Evolutionary conservation across 2,329 filamentous ascomycete genomes (phyloP).

Genomic region (Westerdykella ornata): DNA sequence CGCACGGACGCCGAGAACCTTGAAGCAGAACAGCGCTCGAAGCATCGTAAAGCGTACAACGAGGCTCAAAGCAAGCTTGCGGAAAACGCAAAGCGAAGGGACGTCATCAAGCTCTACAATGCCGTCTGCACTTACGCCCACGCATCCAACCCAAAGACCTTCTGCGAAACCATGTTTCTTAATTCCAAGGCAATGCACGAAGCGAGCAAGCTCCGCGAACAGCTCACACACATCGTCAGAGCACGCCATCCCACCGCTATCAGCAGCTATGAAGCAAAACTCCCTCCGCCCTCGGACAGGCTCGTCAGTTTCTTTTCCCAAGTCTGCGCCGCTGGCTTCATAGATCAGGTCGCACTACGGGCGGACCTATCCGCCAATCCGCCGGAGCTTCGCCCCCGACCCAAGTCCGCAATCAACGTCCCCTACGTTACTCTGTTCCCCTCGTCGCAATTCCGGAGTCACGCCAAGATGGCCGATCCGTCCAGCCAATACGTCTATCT

Average conservation of each 20-base stretch:
- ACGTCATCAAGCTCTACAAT: conserved; percentile 84
- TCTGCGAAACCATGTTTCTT: conserved; percentile 79
- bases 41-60: conserved; percentile 59
- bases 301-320: conserved; percentile 75
- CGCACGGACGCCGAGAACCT: conserved; percentile 60
- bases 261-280: conserved; percentile 38
- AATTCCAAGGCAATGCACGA: conserved; percentile 82
- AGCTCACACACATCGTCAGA: conserved; percentile 74
- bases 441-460: conserved; percentile 41
- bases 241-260: conserved; percentile 56
- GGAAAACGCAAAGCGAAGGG: conserved; percentile 68
- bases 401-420: conserved; percentile 82
- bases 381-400: conserved; percentile 50
- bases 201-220: conserved; percentile 71
- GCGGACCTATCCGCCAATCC: conserved; percentile 75
- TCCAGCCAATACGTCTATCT: conserved; percentile 70
- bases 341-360: conserved; percentile 90
- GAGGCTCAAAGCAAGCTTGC: conserved; percentile 71
- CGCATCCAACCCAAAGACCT: conserved; percentile 50
- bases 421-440: conserved; percentile 83
- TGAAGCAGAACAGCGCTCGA: conserved; percentile 63
- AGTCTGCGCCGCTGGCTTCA: conserved; percentile 84
- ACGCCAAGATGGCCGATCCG: conserved; percentile 36
- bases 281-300: conserved; percentile 58
- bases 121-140: conserved; percentile 73